These are phyloP conservation scores for Boletus huronensis DNA, from an alignment of 768 basidiomycete genomes.

Conservation along the genomic window DNA sequence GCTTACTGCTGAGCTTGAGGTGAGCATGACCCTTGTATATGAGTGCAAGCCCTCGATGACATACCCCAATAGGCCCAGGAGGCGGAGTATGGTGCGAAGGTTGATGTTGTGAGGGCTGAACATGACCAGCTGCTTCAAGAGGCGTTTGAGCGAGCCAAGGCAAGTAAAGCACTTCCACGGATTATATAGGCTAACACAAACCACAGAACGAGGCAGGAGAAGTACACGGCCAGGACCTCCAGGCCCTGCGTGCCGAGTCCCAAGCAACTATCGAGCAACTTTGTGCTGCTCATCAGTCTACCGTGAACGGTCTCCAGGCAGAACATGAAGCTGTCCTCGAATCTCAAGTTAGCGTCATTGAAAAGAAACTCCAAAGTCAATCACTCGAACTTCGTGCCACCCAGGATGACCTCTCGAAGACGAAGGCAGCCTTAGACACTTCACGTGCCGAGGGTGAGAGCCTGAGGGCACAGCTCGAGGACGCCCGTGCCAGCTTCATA, in stretches of 20 bases:
- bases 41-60: not conserved
- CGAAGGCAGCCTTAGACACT: conserved; percentile 56
- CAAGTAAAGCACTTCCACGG: conserved; percentile 24
- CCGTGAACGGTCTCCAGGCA: conserved; percentile 56
- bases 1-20: conserved; percentile 63
- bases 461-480: conserved; percentile 63
- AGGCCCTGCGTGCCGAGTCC: conserved; percentile 63
- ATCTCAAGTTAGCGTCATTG: conserved; percentile 49
- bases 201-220: conserved; percentile 67
- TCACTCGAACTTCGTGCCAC: conserved; percentile 79
- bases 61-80: conserved; percentile 55
- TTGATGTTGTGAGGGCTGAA: conserved; percentile 63
- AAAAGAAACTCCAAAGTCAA: conserved; percentile 61
- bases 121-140: conserved; percentile 59
- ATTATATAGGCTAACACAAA: conserved; percentile 7
- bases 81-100: conserved; percentile 60
- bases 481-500: conserved; percentile 47
- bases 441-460: conserved; percentile 52
- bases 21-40: conserved; percentile 28
- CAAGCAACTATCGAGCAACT: conserved; percentile 68
- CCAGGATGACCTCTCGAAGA: conserved; percentile 76
- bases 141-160: conserved; percentile 79
- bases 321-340: conserved; percentile 64
- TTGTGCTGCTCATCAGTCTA: conserved; percentile 53
- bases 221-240: conserved; percentile 66